Conservation (phyloP, 768 basidiomycete genomes). For the Panaeolus papilionaceus region DNA sequence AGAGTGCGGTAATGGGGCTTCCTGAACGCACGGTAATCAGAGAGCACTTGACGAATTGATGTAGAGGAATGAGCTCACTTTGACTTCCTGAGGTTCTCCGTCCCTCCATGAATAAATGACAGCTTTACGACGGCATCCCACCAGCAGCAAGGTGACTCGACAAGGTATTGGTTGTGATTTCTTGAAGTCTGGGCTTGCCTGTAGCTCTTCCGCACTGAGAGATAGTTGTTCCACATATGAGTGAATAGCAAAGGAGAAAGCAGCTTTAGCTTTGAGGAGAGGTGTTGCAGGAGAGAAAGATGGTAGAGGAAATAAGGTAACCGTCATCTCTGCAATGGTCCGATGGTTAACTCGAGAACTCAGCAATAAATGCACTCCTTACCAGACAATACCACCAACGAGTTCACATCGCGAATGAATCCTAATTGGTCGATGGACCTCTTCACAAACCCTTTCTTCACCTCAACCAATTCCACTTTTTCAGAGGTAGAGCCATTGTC, state of each 20-base stretch:
- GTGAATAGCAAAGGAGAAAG: conserved; percentile 82
- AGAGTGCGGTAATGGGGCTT: conserved; percentile 85
- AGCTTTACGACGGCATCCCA: conserved; percentile 87
- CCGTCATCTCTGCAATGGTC: conserved; percentile 60
- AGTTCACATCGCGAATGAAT: conserved; percentile 84
- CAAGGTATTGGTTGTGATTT: conserved; percentile 60
- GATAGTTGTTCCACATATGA: conserved; percentile 59
- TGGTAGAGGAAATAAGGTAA: conserved; percentile 81
- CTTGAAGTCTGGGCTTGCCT: conserved; percentile 36
- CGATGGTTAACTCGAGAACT: background rate
- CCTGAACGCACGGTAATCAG: conserved; percentile 49
- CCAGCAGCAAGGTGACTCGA: conserved; percentile 75
- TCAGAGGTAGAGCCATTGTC: conserved; percentile 34
- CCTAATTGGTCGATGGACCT: conserved; percentile 89
- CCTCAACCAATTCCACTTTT: conserved; percentile 57
- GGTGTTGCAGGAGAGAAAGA: conserved; percentile 72
- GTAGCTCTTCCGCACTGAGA: conserved; percentile 30
- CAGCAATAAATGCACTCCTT: conserved; percentile 27
- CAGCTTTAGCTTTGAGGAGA: conserved; percentile 78
- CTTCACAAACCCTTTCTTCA: conserved; percentile 67
- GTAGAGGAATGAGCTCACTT: conserved; percentile 49
- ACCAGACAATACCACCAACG: conserved; percentile 88
- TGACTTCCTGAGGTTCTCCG: conserved; percentile 75
- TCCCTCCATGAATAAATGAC: conserved; percentile 89
- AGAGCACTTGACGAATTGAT: background rate